phyloP scores from a whole-genome alignment of 1,284 basidiomycete species.

The Trichosporon faecale region DNA sequence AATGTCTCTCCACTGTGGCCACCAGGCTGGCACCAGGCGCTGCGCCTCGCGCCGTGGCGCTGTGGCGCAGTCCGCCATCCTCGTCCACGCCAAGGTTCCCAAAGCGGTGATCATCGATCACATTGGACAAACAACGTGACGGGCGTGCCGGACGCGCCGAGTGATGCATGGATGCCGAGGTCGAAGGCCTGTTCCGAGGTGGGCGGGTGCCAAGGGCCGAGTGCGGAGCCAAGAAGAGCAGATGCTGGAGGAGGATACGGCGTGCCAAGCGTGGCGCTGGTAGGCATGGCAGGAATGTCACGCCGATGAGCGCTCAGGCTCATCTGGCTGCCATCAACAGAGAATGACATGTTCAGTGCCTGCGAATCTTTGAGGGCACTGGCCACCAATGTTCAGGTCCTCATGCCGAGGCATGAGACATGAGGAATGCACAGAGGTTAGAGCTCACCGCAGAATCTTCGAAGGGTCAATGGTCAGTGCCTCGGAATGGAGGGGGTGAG shows the following conservation, averaged over 20 bases:
- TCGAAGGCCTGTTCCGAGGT: background rate
- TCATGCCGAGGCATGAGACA: too few species aligned
- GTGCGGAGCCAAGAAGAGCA: too few species aligned
- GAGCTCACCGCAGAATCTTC: background rate
- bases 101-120: background rate
- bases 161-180: background rate
- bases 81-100: background rate
- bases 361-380: too few species aligned
- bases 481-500: background rate
- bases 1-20: background rate
- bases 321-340: too few species aligned
- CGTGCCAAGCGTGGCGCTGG: too few species aligned
- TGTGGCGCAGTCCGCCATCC: background rate
- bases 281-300: too few species aligned
- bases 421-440: too few species aligned
- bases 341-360: too few species aligned
- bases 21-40: background rate
- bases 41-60: background rate
- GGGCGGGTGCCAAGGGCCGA: too few species aligned
- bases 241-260: too few species aligned
- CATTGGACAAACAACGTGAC: background rate
- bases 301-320: too few species aligned
- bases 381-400: too few species aligned
- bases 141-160: background rate
- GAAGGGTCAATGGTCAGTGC: background rate